Base-by-base conservation (phyloP, 2,329 filamentous ascomycete species). In the Apiospora phragmitis region DNA sequence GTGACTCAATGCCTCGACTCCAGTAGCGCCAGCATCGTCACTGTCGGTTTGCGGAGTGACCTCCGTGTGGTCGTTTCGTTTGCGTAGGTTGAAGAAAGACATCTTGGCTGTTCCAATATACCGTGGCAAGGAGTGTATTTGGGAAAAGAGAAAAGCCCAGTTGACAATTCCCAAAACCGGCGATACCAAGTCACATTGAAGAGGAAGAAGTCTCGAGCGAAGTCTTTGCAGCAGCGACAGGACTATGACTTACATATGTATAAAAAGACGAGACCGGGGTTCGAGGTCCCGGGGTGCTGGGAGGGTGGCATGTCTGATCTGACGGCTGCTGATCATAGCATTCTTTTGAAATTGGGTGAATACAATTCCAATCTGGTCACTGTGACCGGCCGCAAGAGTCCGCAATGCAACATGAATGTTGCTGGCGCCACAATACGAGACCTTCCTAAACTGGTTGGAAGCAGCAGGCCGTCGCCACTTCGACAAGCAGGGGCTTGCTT, bases 61-160 rank as follows among this genome's bases (percentile, higher is more conserved):
- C 67, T 71, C 73, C 41, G 74, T 73, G 24, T 69, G 49, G 65
- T 70, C 70, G 66, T 45, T 70, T 29, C 75, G 75, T 70, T 74
- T 76, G 68, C 76, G 76, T 59, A 77, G 55, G 55, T 62, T 75
- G 59, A 70, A 73, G 72, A 78, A 77, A 49, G 65, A 70, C 74
- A 76, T 76, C 21, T 69, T 71, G 70, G 59, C 65, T 35, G 69
- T 67, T 68, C 43, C 65, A 6, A 38, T 14, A 38, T 32, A 38
- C 55, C 55, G 6, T 62, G 32, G 18, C 18, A 62, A 62, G 24
- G 32, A n/a, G 32, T n/a, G 32, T 47, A 69, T 38, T 16, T 55
- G 69, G 59, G 69, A 47, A 70, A 41, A 62, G 16, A 51, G 47
- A 65, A 59, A 49, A 65, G 70, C 42, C 62, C 35, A 12, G 41